Base-by-base conservation (phyloP, 371 early-diverging fungal species). In the Capniomyces stellatus region DNA sequence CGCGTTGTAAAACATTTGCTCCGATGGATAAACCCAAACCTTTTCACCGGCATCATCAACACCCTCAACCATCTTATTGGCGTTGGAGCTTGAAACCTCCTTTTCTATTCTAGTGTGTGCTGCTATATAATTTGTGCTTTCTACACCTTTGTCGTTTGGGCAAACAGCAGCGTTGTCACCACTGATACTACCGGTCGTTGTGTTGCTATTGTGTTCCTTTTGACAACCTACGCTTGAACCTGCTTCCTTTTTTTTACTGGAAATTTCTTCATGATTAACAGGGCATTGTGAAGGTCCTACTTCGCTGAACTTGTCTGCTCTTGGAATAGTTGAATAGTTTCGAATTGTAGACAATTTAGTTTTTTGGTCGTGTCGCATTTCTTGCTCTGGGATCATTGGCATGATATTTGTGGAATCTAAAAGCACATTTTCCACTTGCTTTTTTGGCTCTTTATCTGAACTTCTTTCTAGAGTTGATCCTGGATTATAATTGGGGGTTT, bases 11-110 rank as follows among this genome's bases (percentile, higher is more conserved):
- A 89, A 90, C 81, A 85, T 85, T 63, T 92, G 91, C 58, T 89
- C 88, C 8, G 87, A 87, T 3, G 96, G 96, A 62, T 95, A 95
- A n/a, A 89, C 69, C 96, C 96, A 95, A n/a, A 74, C 60, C 29
- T 70, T 68, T 35, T 78, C 75, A 3, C 62, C 55, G 23, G 71
- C 57, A 35, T 35, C 35, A n/a, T n/a, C n/a, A n/a, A n/a, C n/a
- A n/a, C n/a, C n/a, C n/a, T n/a, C n/a, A n/a, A n/a, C n/a, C n/a
- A n/a, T n/a, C n/a, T n/a, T n/a, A n/a, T n/a, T n/a, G n/a, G n/a
- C n/a, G n/a, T n/a, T n/a, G n/a, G n/a, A n/a, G n/a, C n/a, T n/a
- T n/a, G n/a, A n/a, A n/a, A n/a, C n/a, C n/a, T n/a, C n/a, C n/a
- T n/a, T n/a, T n/a, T n/a, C n/a, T n/a, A n/a, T n/a, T n/a, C n/a